phyloP scores from a whole-genome alignment of 1,139 yeast species.

The Saccharomyces hybrid region DNA sequence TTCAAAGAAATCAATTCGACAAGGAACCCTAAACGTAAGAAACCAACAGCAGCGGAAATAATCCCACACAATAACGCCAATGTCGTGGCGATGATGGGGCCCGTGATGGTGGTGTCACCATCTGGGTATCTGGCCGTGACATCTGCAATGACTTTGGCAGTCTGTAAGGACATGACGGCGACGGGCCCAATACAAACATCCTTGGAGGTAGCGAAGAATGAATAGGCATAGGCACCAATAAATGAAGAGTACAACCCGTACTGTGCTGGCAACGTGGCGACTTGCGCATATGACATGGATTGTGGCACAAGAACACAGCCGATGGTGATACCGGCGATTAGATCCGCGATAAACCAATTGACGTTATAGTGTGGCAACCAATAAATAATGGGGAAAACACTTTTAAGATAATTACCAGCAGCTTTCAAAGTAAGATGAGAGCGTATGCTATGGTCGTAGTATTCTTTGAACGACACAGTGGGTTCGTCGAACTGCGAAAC shows the following conservation, averaged over 20 bases:
- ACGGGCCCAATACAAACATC: constrained; percentile 97
- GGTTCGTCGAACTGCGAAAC: constrained; percentile 23
- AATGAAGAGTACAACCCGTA: constrained; percentile 89
- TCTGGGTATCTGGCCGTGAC: constrained; percentile 44
- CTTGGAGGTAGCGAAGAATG: constrained; percentile 88
- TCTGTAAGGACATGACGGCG: constrained; percentile 89
- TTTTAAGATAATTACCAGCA: constrained; percentile 40
- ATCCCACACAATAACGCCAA: constrained; percentile 78
- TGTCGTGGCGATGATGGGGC: constrained; percentile 70
- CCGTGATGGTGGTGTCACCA: constrained; percentile 32
- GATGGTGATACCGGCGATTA: constrained; percentile 87
- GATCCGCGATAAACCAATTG: constrained; percentile 72
- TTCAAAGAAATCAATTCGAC: constrained; percentile 86
- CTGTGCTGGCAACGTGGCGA: constrained; percentile 75
- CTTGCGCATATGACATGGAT: constrained; percentile 87
- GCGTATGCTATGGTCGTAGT: constrained; percentile 18
- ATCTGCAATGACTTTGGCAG: constrained; percentile 63
- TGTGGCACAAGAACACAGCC: constrained; percentile 93
- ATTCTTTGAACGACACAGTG: constrained; percentile 19
- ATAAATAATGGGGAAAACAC: constrained; percentile 66
- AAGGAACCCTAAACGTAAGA: constrained; percentile 77
- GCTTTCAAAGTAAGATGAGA: constrained; percentile 13
- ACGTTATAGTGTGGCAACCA: constrained; percentile 83
- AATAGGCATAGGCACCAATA: constrained; percentile 82
- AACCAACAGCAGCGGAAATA: constrained; percentile 73